Conservation (phyloP, 1,284 basidiomycete species). For the Sanghuangporus baumii region DNA sequence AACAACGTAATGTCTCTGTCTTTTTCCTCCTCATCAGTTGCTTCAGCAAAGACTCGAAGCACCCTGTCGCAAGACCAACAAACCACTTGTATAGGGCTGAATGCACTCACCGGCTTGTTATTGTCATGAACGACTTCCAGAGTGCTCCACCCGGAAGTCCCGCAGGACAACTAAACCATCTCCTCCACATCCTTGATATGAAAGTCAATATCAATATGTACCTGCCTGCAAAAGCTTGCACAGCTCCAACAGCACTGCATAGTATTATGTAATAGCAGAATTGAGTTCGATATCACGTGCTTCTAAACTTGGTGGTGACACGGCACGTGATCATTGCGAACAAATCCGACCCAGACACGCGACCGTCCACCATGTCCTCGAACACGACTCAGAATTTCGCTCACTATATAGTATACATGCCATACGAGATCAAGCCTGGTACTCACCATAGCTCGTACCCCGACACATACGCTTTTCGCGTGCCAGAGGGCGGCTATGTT, state of each 20-base stretch:
- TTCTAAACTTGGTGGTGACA: no score
- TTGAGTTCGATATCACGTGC: no score
- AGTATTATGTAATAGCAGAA: no score
- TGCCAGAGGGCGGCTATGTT: not conserved
- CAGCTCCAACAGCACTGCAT: no score
- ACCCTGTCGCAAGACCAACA: not conserved
- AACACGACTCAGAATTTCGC: not conserved
- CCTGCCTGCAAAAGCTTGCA: no score
- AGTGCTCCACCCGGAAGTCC: not conserved
- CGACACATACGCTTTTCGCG: not conserved
- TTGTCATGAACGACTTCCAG: not conserved
- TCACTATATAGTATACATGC: not conserved
- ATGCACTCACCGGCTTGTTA: not conserved
- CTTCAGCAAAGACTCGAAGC: not conserved
- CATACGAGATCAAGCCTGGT: not conserved
- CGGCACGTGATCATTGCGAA: not conserved
- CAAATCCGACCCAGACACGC: not conserved
- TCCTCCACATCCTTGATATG: not conserved
- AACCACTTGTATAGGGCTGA: no score
- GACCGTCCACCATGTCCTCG: not conserved
- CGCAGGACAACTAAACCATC: not conserved
- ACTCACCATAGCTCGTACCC: not conserved
- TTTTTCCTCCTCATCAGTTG: not conserved
- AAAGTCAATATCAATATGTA: no score
- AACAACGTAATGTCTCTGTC: not conserved